Evolutionary conservation across 1,139 yeast species (phyloP).

Genomic region (Geotrichum histeridarum): DNA sequence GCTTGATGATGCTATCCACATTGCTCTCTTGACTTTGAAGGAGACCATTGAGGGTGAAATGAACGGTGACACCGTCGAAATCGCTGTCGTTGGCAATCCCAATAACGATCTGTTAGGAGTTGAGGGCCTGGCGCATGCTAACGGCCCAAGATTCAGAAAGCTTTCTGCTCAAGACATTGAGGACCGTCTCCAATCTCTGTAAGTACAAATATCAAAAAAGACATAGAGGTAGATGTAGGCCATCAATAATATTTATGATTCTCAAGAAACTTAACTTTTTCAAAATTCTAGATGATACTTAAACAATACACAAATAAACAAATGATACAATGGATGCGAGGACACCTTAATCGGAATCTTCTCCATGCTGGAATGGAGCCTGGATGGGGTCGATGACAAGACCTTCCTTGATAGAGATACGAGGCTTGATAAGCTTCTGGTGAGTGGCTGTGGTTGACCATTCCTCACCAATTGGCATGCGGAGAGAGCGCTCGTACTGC

Average conservation of each 20-base stretch:
- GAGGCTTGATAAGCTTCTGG: constrained; percentile 84
- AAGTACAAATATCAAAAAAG: constrained; percentile 21
- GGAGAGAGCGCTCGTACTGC: constrained; percentile 86
- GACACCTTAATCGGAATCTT: constrained; percentile 4
- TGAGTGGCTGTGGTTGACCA: constrained; percentile 89
- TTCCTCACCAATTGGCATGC: constrained; percentile 97
- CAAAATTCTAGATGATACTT: neutral
- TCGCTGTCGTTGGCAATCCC: constrained; percentile 80
- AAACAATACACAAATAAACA: neutral
- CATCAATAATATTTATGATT: neutral
- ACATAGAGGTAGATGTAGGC: constrained; percentile 6
- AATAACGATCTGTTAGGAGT: constrained; percentile 79
- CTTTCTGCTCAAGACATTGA: constrained; percentile 86
- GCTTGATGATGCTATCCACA: constrained; percentile 96
- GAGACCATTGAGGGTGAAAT: constrained; percentile 98
- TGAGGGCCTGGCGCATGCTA: constrained; percentile 66
- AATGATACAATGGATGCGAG: neutral
- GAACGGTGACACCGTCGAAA: constrained; percentile 93
- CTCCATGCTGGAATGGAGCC: constrained; percentile 51
- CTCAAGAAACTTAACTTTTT: neutral
- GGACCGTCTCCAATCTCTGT: constrained; percentile 90
- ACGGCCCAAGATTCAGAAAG: constrained; percentile 85
- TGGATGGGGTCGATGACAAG: constrained; percentile 84
- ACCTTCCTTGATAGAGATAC: constrained; percentile 82
- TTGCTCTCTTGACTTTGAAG: constrained; percentile 86